Evolutionary conservation across 2,329 filamentous ascomycete genomes (phyloP).

Genomic region (Lachnellula arida): DNA sequence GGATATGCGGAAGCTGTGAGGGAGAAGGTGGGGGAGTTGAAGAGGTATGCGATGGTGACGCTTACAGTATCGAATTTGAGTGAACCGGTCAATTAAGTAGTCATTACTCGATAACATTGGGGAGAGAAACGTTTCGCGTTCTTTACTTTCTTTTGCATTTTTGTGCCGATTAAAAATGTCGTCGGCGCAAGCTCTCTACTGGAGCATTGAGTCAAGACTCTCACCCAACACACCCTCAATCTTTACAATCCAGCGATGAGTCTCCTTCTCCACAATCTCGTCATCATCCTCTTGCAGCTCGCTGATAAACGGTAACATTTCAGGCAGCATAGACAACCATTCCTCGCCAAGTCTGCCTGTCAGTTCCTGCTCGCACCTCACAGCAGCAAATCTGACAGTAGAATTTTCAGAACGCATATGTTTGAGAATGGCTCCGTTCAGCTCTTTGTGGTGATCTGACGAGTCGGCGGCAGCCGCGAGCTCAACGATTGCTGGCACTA

Average conservation of each 20-base stretch:
- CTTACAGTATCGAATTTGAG: constrained; percentile 8
- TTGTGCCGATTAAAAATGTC: not conserved
- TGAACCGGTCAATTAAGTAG: constrained; percentile 1
- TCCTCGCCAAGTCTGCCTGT: constrained; percentile 84
- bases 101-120: no score
- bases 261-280: constrained; percentile 85
- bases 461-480: constrained; percentile 78
- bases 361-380: constrained; percentile 75
- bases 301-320: constrained; percentile 95
- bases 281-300: constrained; percentile 96
- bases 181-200: constrained; percentile 42
- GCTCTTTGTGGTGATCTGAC: constrained; percentile 82
- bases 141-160: not conserved
- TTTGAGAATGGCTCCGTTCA: constrained; percentile 74
- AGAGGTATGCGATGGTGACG: constrained; percentile 21
- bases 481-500: constrained; percentile 73
- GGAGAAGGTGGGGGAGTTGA: constrained; percentile 12
- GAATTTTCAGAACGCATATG: constrained; percentile 70
- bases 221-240: constrained; percentile 90
- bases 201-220: constrained; percentile 86
- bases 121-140: not conserved
- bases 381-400: constrained; percentile 71
- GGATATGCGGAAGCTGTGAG: constrained; percentile 13
- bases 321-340: constrained; percentile 84
- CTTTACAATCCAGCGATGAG: constrained; percentile 80